phyloP scores from a whole-genome alignment of 176 grass and related monocot species.

The Metroxylon sagu region DNA sequence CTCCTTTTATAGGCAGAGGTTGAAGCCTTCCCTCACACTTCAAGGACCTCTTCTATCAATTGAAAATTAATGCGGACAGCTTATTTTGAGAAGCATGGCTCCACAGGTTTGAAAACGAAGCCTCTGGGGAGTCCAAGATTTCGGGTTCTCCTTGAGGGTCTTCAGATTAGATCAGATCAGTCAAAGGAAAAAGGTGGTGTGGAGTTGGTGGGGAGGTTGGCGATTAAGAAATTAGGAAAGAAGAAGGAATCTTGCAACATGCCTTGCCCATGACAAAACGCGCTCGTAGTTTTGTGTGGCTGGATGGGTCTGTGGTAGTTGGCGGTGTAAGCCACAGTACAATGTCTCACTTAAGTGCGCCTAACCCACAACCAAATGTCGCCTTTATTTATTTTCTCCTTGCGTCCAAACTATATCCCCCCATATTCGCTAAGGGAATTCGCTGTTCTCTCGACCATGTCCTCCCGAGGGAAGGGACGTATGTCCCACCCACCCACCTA shows the following conservation, averaged over 20 bases:
- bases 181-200: too few species aligned
- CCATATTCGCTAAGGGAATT: too few species aligned
- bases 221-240: too few species aligned
- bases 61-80: not conserved
- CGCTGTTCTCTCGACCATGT: too few species aligned
- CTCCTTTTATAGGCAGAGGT: conserved; percentile 6
- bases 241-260: not conserved
- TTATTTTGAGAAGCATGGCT: not conserved
- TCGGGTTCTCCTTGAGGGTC: not conserved
- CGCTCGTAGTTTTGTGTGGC: too few species aligned
- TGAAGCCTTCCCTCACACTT: too few species aligned
- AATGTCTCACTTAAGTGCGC: not conserved
- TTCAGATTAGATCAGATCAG: not conserved
- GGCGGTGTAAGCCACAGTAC: not conserved
- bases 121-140: conserved; percentile 4
- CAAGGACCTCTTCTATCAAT: not conserved
- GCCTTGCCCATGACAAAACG: not conserved
- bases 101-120: not conserved
- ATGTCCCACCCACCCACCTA: too few species aligned
- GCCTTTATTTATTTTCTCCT: not conserved
- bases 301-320: too few species aligned
- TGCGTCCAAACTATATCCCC: too few species aligned
- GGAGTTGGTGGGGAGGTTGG: too few species aligned
- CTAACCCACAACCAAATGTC: not conserved
- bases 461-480: too few species aligned